Base-by-base conservation (phyloP, 352 stramenopile species). In the Phytopythium aichiense region DNA sequence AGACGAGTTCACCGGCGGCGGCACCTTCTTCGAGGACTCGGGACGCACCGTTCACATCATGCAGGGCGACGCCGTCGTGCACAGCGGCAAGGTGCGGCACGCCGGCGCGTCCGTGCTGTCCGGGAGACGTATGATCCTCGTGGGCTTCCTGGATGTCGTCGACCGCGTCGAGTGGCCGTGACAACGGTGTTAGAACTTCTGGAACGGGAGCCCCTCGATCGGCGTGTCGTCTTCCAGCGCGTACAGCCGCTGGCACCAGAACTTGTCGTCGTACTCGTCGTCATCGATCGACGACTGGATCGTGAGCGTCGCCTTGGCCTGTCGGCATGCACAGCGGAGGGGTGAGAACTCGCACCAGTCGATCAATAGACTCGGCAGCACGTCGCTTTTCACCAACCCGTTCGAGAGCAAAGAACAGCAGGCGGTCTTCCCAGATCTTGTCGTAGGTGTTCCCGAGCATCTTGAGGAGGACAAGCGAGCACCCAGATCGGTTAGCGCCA, bases 81-180 rank as follows among this genome's bases (percentile, higher is more conserved):
- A 98, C 72, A 97, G 86, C 43, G 93, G 93, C 15, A 98, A 98
- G 65, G 73, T 98, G 33, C 77, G 96, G 13, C 95, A 98, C 66
- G 95, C 90, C 43, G 95, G 89, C 7, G 81, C 94, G 42, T 71
- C 83, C 0, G 88, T 98, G 30, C 87, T 90, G 1, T 67, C 66
- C 7, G 95, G 95, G 12, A 74, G 83, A 38, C 82, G 95, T 12
- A 80, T 93, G 45, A 92, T 98, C 42, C 74, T 98, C 58, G 93
- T 98, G 23, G 95, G 87, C 0, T 98, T 98, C 71, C 78, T 98
- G 2, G 88, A 97, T 64, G 72, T 98, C 33, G 69, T 81, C 16
- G 73, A 89, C 49, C 67, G 68, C 37, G 60, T 81, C 18, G 76
- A 76, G 22, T 76, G 55, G 57, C 15, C 65, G 67, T 98, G 37